A percentile compares a stretch with the other conserved stretches of the same genome.
Conservation (phyloP, 2,329 filamentous ascomycete species). For the Cercospora beticola region DNA sequence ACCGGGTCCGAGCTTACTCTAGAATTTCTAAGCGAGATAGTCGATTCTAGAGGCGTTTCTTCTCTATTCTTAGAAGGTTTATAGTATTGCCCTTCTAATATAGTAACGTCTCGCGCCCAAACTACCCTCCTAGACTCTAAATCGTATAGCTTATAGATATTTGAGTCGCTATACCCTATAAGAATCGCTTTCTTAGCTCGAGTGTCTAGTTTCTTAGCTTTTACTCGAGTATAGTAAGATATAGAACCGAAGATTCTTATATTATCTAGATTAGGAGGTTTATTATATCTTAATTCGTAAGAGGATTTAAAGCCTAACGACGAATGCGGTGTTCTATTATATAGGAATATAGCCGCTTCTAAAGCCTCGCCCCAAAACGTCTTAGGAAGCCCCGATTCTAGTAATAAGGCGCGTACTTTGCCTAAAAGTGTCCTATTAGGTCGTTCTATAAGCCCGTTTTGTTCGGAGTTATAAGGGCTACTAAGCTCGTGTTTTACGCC, state of each 20-base stretch:
- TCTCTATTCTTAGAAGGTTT: not conserved
- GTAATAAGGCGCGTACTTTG: too few relatives aligned
- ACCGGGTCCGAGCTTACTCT: not conserved
- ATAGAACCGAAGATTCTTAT: not conserved
- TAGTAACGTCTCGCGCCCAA: not conserved
- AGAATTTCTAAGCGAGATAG: not conserved
- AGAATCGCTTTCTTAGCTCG: constrained; percentile 1
- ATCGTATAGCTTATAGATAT: constrained; percentile 6
- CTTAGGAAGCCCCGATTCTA: too few relatives aligned
- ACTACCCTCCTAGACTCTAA: not conserved
- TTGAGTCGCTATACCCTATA: constrained; percentile 1
- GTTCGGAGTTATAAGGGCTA: constrained; percentile 9
- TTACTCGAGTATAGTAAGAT: not conserved
- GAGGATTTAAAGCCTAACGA: too few relatives aligned
- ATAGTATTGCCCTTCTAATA: not conserved
- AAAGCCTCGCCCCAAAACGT: too few relatives aligned
- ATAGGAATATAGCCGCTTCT: too few relatives aligned
- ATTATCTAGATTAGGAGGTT: too few relatives aligned
- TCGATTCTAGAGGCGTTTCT: not conserved
- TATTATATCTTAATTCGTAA: too few relatives aligned
- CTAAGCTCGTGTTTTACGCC: not conserved
- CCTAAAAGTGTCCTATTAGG: constrained; percentile 3
- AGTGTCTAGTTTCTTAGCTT: constrained; percentile 2
- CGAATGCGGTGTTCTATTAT: too few relatives aligned
- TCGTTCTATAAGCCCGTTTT: constrained; percentile 14